Percentiles rank a stretch among this genome's conserved stretches.
phyloP scores from a whole-genome alignment of 1,139 yeast species.

The Pichia sp. region DNA sequence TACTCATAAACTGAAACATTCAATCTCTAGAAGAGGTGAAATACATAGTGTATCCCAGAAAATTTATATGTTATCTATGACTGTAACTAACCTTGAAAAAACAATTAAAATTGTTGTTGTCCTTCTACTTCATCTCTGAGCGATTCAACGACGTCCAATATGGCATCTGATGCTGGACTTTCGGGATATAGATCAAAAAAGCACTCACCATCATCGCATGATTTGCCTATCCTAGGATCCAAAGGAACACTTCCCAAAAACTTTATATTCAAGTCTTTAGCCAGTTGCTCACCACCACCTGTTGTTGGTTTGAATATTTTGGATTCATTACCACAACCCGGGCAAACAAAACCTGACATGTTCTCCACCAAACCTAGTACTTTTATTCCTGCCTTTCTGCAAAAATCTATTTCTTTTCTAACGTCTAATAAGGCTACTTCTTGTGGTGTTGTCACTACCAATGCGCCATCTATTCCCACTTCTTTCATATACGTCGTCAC shows the following conservation, averaged over 20 bases:
- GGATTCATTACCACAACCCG: constrained; percentile 85
- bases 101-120: neutral
- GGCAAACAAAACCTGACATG: constrained; percentile 98
- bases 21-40: neutral
- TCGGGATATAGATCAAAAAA: constrained; percentile 83
- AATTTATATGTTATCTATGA: neutral
- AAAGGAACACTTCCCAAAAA: constrained; percentile 91
- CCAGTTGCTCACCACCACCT: constrained; percentile 87
- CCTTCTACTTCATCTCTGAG: constrained; percentile 40
- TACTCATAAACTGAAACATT: constrained; percentile 5
- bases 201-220: constrained; percentile 86
- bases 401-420: constrained; percentile 91
- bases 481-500: constrained; percentile 86
- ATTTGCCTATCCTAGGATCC: constrained; percentile 88
- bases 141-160: constrained; percentile 74
- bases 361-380: constrained; percentile 91
- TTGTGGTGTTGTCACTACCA: constrained; percentile 95
- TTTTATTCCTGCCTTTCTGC: constrained; percentile 82
- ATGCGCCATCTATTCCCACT: constrained; percentile 91
- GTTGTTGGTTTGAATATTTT: constrained; percentile 92
- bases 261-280: constrained; percentile 70
- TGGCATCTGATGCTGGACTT: constrained; percentile 89
- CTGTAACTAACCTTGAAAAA: neutral
- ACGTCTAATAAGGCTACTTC: constrained; percentile 95
- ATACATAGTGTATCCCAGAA: neutral